Evolutionary conservation across 306 rosid species (phyloP).

Genomic region (Astragalus membranaceus): DNA sequence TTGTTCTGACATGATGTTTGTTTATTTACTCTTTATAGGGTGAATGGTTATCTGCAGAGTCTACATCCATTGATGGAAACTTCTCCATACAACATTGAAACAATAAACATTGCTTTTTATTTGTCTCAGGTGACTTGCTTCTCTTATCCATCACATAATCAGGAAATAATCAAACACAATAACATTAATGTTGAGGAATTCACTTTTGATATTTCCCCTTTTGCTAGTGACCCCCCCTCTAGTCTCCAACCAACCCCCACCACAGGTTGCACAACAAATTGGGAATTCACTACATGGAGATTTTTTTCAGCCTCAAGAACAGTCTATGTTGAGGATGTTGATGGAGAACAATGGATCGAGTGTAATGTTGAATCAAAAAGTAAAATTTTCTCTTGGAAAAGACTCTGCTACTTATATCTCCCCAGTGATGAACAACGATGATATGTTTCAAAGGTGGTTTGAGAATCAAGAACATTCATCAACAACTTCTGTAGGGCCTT

Average conservation of each 20-base stretch:
- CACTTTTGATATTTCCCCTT: neutral
- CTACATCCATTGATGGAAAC: slow-evolving; percentile 53
- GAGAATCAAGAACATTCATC: slow-evolving; percentile 37
- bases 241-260: neutral
- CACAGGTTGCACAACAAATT: neutral
- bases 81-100: slow-evolving; percentile 28
- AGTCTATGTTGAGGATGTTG: slow-evolving; percentile 12
- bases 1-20: neutral
- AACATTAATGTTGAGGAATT: slow-evolving; percentile 8
- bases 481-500: slow-evolving; percentile 25
- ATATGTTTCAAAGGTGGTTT: slow-evolving; percentile 19
- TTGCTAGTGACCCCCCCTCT: neutral
- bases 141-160: slow-evolving; percentile 35
- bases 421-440: slow-evolving; percentile 24
- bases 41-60: slow-evolving; percentile 70
- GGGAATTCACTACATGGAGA: neutral
- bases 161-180: slow-evolving; percentile 15
- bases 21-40: slow-evolving; percentile 29
- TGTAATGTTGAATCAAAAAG: neutral
- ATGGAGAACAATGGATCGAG: slow-evolving; percentile 27
- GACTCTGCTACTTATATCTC: slow-evolving; percentile 27
- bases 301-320: slow-evolving; percentile 27
- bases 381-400: slow-evolving; percentile 14
- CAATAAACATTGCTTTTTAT: slow-evolving; percentile 16
- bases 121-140: slow-evolving; percentile 56